These are phyloP conservation scores for Penicillium janthinellum DNA, from an alignment of 2,329 filamentous ascomycete genomes.

Conservation along the genomic window DNA sequence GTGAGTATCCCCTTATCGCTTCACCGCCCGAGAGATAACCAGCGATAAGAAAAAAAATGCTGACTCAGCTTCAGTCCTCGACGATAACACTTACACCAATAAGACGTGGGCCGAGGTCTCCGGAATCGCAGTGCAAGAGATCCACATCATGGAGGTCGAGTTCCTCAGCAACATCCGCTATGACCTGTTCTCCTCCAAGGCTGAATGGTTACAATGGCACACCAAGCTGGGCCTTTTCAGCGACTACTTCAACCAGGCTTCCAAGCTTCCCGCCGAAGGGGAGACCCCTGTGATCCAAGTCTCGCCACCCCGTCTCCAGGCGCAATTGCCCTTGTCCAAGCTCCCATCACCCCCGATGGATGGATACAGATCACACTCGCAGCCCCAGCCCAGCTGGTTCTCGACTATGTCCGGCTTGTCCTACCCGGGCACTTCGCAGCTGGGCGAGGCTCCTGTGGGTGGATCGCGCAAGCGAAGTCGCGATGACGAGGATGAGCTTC, in stretches of 20 bases:
- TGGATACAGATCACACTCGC: constrained; percentile 29
- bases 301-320: constrained; percentile 37
- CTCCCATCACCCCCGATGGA: constrained; percentile 45
- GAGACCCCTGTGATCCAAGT: constrained; percentile 34
- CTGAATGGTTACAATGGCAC: constrained; percentile 88
- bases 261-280: constrained; percentile 47
- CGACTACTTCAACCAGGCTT: constrained; percentile 76
- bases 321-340: constrained; percentile 37
- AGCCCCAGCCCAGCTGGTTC: constrained; percentile 31
- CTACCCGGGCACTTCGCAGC: constrained; percentile 29
- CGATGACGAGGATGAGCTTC: constrained; percentile 58
- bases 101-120: constrained; percentile 99
- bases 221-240: constrained; percentile 78
- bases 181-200: constrained; percentile 80
- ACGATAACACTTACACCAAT: constrained; percentile 99
- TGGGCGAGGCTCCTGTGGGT: constrained; percentile 23
- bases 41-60: constrained; percentile 9
- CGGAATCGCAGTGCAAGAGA: constrained; percentile 87
- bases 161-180: constrained; percentile 99
- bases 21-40: constrained; percentile 22
- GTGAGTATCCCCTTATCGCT: constrained; percentile 51
- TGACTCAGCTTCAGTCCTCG: constrained; percentile 64
- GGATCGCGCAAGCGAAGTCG: constrained; percentile 60
- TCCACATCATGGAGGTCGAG: constrained; percentile 99
- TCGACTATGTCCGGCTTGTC: constrained; percentile 28